A percentile compares a stretch with the other conserved stretches of the same genome.
These are phyloP conservation scores for Apiospora pterosperma DNA, from an alignment of 2,329 filamentous ascomycete species.

Conservation along the genomic window DNA sequence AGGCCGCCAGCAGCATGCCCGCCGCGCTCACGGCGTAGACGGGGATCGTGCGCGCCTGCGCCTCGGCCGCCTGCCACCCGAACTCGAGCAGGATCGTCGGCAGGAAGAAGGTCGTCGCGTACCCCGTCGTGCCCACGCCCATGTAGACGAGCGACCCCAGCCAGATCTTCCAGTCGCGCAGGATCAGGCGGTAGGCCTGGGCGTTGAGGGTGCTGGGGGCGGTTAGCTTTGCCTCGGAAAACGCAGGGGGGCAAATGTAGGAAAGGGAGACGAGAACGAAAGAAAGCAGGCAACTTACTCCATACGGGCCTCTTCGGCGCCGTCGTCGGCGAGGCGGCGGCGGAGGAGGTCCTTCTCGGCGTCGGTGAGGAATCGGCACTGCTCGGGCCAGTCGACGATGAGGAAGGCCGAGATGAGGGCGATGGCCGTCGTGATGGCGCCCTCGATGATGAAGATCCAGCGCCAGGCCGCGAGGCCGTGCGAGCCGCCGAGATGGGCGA, in stretches of 20 bases:
- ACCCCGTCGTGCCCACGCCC: constrained; percentile 27
- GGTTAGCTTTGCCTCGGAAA: not conserved
- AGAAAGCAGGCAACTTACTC: constrained; percentile 13
- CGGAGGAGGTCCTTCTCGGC: constrained; percentile 34
- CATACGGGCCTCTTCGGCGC: constrained; percentile 23
- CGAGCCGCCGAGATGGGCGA: constrained; percentile 40
- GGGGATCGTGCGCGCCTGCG: constrained; percentile 35
- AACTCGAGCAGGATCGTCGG: constrained; percentile 39
- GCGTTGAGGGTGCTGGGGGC: constrained; percentile 20
- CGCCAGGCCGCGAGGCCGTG: constrained; percentile 43
- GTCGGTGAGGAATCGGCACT: constrained; percentile 41
- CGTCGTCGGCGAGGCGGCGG: constrained; percentile 27
- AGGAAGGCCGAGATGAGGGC: constrained; percentile 34
- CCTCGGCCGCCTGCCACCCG: constrained; percentile 30
- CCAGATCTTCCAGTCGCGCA: constrained; percentile 37
- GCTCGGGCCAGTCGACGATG: constrained; percentile 48
- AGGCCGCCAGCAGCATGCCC: constrained; percentile 28
- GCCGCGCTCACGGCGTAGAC: constrained; percentile 31
- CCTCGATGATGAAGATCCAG: constrained; percentile 43
- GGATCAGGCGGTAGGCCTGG: constrained; percentile 25
- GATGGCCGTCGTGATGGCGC: constrained; percentile 31
- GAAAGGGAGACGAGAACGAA: not conserved
- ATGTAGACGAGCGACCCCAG: constrained; percentile 31
- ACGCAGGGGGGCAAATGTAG: too few relatives aligned
- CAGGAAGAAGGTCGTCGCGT: constrained; percentile 36